Base-by-base conservation (phyloP, 192 early-diverging fungal genomes). In the Gonapodya prolifera region DNA sequence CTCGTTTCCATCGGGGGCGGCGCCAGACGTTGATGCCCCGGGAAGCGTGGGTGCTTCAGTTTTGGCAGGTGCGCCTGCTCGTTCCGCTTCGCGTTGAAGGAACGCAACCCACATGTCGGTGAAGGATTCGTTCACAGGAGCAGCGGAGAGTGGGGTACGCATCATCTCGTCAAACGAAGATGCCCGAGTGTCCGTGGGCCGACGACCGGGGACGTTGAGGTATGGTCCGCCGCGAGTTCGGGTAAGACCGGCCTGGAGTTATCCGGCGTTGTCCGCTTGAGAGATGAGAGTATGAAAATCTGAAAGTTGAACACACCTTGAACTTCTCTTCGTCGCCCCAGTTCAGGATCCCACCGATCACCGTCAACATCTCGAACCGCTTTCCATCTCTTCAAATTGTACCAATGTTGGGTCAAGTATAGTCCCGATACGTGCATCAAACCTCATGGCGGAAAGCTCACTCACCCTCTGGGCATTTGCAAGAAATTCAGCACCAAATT, bases 401-500 rank as follows among this genome's bases (percentile, higher is more conserved):
- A n/a, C n/a, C n/a, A n/a, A n/a, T n/a, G n/a, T n/a, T n/a, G n/a
- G n/a, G n/a, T n/a, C n/a, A n/a, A n/a, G n/a, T n/a, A n/a, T n/a
- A n/a, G n/a, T n/a, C n/a, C n/a, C n/a, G n/a, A n/a, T n/a, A n/a
- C n/a, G n/a, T n/a, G n/a, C n/a, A n/a, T n/a, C n/a, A n/a, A n/a
- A n/a, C n/a, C n/a, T n/a, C n/a, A n/a, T n/a, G n/a, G n/a, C n/a
- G n/a, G n/a, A n/a, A n/a, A n/a, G n/a, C n/a, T n/a, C n/a, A n/a
- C n/a, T n/a, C n/a, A n/a, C n/a, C 95, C 96, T 31, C 95, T 88
- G 31, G 92, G 92, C 45, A 93, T 86, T 73, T 88, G 86, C 70
- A 96, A 82, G 81, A 96, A 99, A 0, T 91, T 89, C 61, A 97
- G 91, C 61, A 99, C 83, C 2, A 99, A 87, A 76, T 96, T 96